These are phyloP conservation scores for Oleoguttula mirabilis DNA, from an alignment of 495 filamentous ascomycete genomes.

Conservation along the genomic window DNA sequence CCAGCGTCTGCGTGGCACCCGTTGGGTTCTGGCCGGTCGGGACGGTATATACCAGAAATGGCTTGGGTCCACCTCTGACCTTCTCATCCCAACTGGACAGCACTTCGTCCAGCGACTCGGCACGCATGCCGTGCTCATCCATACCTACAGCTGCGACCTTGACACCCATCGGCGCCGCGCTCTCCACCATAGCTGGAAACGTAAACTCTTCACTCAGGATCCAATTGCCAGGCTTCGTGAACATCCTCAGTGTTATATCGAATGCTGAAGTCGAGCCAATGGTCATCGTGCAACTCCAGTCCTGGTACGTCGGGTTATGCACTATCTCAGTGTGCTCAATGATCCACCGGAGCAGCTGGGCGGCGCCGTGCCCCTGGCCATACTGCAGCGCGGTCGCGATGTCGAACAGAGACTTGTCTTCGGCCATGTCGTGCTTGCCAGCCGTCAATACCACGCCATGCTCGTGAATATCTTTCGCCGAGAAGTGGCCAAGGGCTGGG, in stretches of 20 bases:
- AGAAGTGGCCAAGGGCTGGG: conserved; percentile 54
- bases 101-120: conserved; percentile 51
- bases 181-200: conserved; percentile 73
- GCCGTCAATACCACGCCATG: conserved; percentile 39
- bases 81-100: conserved; percentile 54
- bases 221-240: conserved; percentile 58
- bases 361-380: conserved; percentile 69
- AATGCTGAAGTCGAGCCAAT: conserved; percentile 67
- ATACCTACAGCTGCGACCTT: conserved; percentile 60
- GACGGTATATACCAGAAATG: conserved; percentile 68
- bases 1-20: conserved; percentile 60
- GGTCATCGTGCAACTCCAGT: conserved; percentile 69
- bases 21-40: conserved; percentile 89
- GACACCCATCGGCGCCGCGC: conserved; percentile 63
- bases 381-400: conserved; percentile 82
- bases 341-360: conserved; percentile 76
- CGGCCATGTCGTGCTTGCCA: conserved; percentile 69
- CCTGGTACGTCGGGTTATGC: conserved; percentile 61
- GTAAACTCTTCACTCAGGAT: conserved; percentile 78
- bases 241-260: conserved; percentile 66
- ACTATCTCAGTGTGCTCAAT: conserved; percentile 85
- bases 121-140: conserved; percentile 66
- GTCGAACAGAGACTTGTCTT: conserved; percentile 57
- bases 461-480: conserved; percentile 46
- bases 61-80: conserved; percentile 50